These are phyloP conservation scores for Colletotrichum sp. DNA, from an alignment of 2,329 filamentous ascomycete genomes.

Conservation along the genomic window DNA sequence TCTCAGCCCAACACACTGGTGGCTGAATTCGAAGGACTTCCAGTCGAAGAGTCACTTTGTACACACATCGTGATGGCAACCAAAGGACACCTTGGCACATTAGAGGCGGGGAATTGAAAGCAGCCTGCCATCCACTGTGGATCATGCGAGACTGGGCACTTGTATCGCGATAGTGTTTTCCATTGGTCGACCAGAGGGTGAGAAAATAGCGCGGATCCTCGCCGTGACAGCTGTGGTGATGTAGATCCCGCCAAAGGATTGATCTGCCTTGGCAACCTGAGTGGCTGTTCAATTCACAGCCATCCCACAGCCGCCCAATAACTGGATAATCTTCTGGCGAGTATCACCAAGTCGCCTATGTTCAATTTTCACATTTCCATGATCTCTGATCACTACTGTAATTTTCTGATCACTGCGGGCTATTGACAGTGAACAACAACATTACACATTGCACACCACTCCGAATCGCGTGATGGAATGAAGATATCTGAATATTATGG, in stretches of 20 bases:
- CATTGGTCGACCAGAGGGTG: not conserved
- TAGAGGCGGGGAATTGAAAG: not conserved
- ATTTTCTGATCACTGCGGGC: not conserved
- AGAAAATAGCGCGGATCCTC: not conserved
- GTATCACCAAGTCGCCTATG: rapidly evolving
- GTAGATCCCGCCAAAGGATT: not conserved
- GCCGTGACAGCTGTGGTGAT: not conserved
- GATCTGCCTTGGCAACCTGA: not conserved
- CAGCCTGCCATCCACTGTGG: not conserved
- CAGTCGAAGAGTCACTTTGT: not conserved
- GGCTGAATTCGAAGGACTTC: not conserved
- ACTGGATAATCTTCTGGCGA: not conserved
- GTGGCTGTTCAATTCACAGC: not conserved
- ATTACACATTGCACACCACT: rapidly evolving
- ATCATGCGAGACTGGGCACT: not conserved
- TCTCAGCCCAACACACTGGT: not conserved
- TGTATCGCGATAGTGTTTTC: not conserved
- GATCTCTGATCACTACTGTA: not conserved
- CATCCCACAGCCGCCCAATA: not conserved
- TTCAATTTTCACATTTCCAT: not conserved
- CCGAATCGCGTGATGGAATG: not conserved
- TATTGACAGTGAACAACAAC: not conserved
- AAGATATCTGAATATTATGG: not conserved
- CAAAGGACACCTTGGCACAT: not conserved
- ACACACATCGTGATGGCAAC: not conserved